phyloP scores from a whole-genome alignment of 176 grass and related monocot genomes.

The Zea luxurians region DNA sequence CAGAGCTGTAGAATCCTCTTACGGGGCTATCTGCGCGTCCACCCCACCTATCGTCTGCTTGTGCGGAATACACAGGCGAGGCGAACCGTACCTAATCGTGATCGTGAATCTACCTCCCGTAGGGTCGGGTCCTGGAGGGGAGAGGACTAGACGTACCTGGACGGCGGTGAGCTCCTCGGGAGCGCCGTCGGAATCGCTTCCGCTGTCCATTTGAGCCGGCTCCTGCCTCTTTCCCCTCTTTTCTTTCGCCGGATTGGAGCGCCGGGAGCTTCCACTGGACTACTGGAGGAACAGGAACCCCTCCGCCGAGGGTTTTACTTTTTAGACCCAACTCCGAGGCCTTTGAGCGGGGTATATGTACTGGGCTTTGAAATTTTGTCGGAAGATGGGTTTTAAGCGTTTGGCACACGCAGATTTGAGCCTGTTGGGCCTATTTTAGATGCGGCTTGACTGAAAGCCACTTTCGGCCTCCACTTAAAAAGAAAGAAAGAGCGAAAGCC shows the following conservation, averaged over 20 bases:
- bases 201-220: conserved; percentile 40
- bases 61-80: neutral
- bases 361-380: neutral
- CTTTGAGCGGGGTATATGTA: neutral
- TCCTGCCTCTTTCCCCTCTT: neutral
- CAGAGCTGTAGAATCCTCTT: neutral
- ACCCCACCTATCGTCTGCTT: neutral
- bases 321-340: neutral
- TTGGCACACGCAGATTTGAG: neutral
- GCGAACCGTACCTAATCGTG: neutral
- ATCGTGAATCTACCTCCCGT: neutral
- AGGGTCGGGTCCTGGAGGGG: neutral
- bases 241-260: neutral
- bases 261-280: neutral
- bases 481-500: too few relatives aligned
- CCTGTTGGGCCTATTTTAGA: neutral
- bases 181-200: conserved; percentile 47
- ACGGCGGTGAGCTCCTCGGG: conserved; percentile 60
- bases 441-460: neutral
- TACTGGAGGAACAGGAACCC: neutral
- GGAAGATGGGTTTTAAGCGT: too few relatives aligned
- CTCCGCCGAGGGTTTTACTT: conserved; percentile 38
- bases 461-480: neutral
- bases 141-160: conserved; percentile 31
- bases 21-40: neutral